A percentile compares a stretch with the other conserved stretches of the same genome.
phyloP scores from a whole-genome alignment of 2,329 filamentous ascomycete species.

The Penicillium italicum region DNA sequence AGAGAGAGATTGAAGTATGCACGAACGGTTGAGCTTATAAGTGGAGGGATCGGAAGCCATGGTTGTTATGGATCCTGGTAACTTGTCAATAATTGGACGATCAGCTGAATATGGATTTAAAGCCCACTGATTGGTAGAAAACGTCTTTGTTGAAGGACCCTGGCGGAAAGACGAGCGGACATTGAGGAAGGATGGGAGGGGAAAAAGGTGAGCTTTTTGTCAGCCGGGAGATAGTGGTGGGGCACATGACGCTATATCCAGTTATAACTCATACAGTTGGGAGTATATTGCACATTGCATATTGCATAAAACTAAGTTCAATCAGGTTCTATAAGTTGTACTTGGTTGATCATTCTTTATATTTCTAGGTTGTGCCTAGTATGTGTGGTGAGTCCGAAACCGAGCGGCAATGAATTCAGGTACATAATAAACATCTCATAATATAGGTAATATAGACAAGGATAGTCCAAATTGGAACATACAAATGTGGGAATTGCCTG shows the following conservation, averaged over 20 bases:
- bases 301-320: background rate
- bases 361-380: background rate
- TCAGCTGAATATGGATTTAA: background rate
- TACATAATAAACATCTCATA: background rate
- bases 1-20: background rate
- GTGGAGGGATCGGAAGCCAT: slow-evolving; percentile 57
- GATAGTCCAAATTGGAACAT: background rate
- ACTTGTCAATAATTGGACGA: slow-evolving; percentile 13
- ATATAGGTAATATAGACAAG: background rate
- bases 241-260: slow-evolving; percentile 10
- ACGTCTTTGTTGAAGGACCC: slow-evolving; percentile 22
- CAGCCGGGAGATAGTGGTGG: slow-evolving; percentile 15
- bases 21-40: slow-evolving; percentile 64
- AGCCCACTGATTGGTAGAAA: slow-evolving; percentile 20
- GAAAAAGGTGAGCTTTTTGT: slow-evolving; percentile 11
- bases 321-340: background rate
- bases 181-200: slow-evolving; percentile 16
- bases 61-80: slow-evolving; percentile 43
- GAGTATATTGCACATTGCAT: no score
- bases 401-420: background rate
- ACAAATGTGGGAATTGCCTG: background rate
- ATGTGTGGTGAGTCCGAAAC: background rate
- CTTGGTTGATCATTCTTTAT: no score
- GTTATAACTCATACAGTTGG: no score
- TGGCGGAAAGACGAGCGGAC: slow-evolving; percentile 24